Base-by-base conservation (phyloP, 2,329 filamentous ascomycete species). In the Calonectria fujianensis region DNA sequence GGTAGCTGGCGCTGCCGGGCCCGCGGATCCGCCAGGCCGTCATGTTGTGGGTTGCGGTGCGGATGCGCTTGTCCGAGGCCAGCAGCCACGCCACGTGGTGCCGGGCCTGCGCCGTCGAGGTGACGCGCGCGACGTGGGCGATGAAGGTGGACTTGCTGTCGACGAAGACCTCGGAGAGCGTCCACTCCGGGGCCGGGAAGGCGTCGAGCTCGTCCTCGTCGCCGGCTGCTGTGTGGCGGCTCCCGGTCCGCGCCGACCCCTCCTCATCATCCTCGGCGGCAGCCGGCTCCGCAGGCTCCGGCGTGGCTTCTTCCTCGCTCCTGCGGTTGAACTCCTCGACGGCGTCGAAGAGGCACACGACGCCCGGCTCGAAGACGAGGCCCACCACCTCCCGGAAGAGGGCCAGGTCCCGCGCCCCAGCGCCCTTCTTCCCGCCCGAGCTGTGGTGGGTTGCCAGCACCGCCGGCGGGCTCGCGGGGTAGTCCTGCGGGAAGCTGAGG, bases 11-110 rank as follows among this genome's bases (percentile, higher is more conserved):
- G 85, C 86, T 72, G 87, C 87, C 86, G 0, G 85, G 82, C 0
- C 91, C 91, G 37, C 90, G 91, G 70, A 98, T 96, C 14, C 97
- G 91, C 95, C 96, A 98, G 1, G 96, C 96, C 27, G 94, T 96
- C 82, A 99, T 98, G 84, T 98, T 98, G 84, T 99, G 97, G 74
- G 96, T 96, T 6, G 97, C 97, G 61, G 90, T 88, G n/a, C 95
- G 93, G 45, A 95, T 93, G 79, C 94, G 95, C 85, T 94, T 96
- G 85, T 98, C 96, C 11, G 92, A 94, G 7, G 93, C 90, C 10
- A 98, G 89, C 1, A 99, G 89, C 83, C 97, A 93, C 54, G 91
- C 88, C 1, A 98, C 86, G 81, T 91, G 96, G 3, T 87, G 85
- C 73, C 92, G 91, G 3, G 96, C 96, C 84, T 97, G 91, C 0